Percentiles rank a stretch among this genome's conserved stretches.
phyloP scores from a whole-genome alignment of 441 rosid species.

The Jatropha podagrica region DNA sequence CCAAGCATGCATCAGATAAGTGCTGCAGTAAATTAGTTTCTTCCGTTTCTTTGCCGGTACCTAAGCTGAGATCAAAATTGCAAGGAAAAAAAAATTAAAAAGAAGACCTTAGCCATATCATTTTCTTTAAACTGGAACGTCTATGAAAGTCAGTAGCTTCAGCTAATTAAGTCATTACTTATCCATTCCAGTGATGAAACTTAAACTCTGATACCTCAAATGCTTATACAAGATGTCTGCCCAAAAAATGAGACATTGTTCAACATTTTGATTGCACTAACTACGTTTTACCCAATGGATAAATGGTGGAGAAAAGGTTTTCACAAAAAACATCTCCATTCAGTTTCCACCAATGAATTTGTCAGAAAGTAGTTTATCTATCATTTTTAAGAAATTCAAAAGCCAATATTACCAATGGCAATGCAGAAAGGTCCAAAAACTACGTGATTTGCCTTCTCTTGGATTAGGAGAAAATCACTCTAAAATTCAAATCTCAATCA shows the following conservation, averaged over 20 bases:
- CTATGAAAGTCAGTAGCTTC: not conserved
- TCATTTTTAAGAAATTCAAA: not conserved
- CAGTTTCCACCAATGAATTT: not conserved
- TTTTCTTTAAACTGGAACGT: not conserved
- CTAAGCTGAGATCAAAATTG: constrained; percentile 71
- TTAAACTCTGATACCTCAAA: not conserved
- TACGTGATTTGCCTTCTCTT: not conserved
- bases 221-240: not conserved
- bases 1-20: constrained; percentile 95
- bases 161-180: not conserved
- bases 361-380: not conserved
- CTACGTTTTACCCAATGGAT: not conserved
- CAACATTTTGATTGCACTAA: not conserved
- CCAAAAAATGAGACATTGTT: not conserved
- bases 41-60: constrained; percentile 97
- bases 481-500: not conserved
- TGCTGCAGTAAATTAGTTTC: constrained; percentile 88
- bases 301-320: not conserved
- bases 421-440: not conserved
- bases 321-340: too few species aligned
- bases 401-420: not conserved
- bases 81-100: constrained; percentile 7
- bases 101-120: not conserved
- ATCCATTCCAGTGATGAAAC: not conserved
- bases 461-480: not conserved